These are phyloP conservation scores for Ophiostoma tasmaniense DNA, from an alignment of 2,329 filamentous ascomycete genomes.

Conservation along the genomic window DNA sequence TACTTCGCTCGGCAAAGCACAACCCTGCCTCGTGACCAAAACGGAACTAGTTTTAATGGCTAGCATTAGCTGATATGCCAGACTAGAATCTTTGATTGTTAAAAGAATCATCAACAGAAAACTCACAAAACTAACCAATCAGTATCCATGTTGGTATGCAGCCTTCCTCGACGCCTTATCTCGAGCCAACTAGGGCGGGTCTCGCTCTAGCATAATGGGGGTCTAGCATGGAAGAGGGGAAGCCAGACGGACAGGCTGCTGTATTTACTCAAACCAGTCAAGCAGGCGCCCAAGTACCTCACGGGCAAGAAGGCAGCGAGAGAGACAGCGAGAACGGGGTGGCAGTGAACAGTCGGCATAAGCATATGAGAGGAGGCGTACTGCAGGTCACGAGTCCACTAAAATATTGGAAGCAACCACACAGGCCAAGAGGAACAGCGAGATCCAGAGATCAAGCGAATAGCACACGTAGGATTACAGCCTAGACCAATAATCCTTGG, in stretches of 20 bases:
- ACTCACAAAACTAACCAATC: conserved; percentile 32
- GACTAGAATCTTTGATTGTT: conserved; percentile 9
- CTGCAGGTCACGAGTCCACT: neutral
- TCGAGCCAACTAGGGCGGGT: conserved; percentile 24
- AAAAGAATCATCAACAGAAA: conserved; percentile 35
- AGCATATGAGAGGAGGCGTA: neutral
- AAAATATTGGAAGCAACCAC: neutral
- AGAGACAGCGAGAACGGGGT: conserved; percentile 11
- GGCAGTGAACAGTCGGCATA: neutral
- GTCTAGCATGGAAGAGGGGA: neutral
- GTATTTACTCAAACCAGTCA: neutral
- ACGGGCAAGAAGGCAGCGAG: conserved; percentile 16
- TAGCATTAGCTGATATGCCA: conserved; percentile 13
- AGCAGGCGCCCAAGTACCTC: conserved; percentile 7
- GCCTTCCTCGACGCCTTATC: conserved; percentile 32
- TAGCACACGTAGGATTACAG: neutral
- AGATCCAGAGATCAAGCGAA: conserved; percentile 7
- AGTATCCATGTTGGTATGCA: conserved; percentile 21
- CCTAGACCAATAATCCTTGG: neutral
- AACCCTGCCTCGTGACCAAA: neutral
- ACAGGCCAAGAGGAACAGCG: neutral
- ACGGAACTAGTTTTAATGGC: neutral
- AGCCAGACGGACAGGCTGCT: neutral
- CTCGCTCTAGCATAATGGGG: neutral
- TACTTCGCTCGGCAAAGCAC: neutral